Evolutionary conservation across 345 rosid genomes (phyloP).

Genomic region (Lepidium sativum): DNA sequence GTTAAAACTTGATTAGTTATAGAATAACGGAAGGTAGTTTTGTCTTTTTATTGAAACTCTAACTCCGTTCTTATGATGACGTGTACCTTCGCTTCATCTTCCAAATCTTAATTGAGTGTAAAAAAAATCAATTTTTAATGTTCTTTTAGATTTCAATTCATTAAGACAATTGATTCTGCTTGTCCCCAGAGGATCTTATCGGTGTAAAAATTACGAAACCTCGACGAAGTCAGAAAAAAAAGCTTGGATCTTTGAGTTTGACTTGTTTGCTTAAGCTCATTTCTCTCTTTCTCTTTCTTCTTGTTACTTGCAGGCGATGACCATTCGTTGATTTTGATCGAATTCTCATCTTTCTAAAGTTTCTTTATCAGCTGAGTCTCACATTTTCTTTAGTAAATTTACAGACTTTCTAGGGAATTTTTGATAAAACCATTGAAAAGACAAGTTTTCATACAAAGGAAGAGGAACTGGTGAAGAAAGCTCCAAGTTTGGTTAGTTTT

Average conservation of each 20-base stretch:
- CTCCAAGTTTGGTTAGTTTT: conserved; percentile 10
- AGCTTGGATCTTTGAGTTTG: conserved; percentile 28
- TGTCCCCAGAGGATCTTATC: conserved; percentile 17
- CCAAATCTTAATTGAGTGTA: background rate
- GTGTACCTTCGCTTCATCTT: conserved; percentile 21
- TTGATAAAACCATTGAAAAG: background rate
- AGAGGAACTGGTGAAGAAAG: background rate
- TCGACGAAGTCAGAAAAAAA: conserved; percentile 12
- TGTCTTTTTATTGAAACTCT: conserved; percentile 16
- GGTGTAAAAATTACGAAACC: conserved; percentile 7
- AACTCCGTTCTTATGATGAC: conserved; percentile 20
- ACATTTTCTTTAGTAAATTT: background rate
- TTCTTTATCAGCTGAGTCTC: background rate
- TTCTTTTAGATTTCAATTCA: background rate
- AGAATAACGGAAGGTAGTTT: conserved; percentile 20
- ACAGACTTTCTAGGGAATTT: background rate
- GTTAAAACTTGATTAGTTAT: conserved; percentile 6
- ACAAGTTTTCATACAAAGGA: background rate
- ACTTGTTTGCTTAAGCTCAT: background rate
- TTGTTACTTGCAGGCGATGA: conserved; percentile 23
- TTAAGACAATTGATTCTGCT: conserved; percentile 18
- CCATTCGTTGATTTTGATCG: conserved; percentile 11
- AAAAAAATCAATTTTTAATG: background rate
- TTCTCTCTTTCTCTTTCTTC: conserved; percentile 10
- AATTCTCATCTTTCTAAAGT: background rate